Evolutionary conservation across 495 filamentous ascomycete genomes (phyloP), one percentile per base, ranked within the genome.

Genomic region (Penicillium argentinense): DNA sequence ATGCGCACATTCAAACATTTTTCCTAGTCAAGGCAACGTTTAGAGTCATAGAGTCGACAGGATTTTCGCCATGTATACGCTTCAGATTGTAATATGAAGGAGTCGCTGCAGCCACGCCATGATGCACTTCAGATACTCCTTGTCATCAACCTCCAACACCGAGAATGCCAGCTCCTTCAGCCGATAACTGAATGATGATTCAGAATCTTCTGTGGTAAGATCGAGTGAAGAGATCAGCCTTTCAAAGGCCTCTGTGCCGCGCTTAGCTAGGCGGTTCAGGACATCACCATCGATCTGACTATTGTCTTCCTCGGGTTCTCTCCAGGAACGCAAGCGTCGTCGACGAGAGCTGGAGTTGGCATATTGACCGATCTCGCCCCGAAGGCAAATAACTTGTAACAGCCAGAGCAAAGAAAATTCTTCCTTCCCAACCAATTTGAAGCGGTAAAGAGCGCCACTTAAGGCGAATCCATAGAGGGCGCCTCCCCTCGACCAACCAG

Each of bases 231-330:
- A 41, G 8, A 80, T 53, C 54, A 79, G 61, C 5, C 57, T 14
- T 13, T 54, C 52, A 23, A 87, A 53, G 37, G 66, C 53, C 33
- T 75, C 69, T 3, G 81, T 50, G 0, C 66, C 69, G 34, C 63
- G 63, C 43, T 61, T 59, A n/a, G 82, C 64, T 3, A 88, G 56
- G 16, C 76, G 70, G 40, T 60, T 62, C 29, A 91, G 61, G 13
- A 88, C 73, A 50, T 88, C 84, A 0, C 87, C 86, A 51, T 91
- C 78, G 6, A 91, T 67, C 19, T 88, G 84, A 75, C 78, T 81
- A 30, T 60, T 67, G 24, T 56, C 54, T 8, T 51, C 43, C n/a
- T 59, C 54, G 8, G 64, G 58, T 29, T 71, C 69, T 26, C 63
- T 45, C 24, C 66, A 65, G 8, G 33, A 18, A 18, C 9, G 16